Percentiles rank a stretch among this genome's conserved stretches.
Conservation (phyloP, 1,284 basidiomycete genomes). For the Ustilago curta region DNA sequence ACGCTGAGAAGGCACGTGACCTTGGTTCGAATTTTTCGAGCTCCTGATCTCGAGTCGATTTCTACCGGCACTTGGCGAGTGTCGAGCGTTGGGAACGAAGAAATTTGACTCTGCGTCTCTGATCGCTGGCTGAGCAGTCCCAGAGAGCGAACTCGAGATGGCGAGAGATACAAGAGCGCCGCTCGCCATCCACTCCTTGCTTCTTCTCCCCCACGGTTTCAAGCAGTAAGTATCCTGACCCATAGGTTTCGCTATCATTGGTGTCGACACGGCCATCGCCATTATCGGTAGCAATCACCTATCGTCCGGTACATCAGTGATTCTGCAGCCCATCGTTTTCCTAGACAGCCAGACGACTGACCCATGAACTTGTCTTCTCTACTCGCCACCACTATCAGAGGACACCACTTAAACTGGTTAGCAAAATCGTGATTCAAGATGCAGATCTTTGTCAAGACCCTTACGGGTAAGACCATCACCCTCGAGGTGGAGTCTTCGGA, state of each 20-base stretch:
- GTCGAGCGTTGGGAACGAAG: neutral
- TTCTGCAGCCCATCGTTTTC: neutral
- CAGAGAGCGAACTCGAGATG: neutral
- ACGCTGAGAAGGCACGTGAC: slow-evolving; percentile 20
- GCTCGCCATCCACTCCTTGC: slow-evolving; percentile 21
- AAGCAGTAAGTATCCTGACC: slow-evolving; percentile 49
- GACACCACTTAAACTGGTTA: slow-evolving; percentile 66
- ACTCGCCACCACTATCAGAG: slow-evolving; percentile 15
- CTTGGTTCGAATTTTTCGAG: slow-evolving; percentile 32
- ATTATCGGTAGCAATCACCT: neutral
- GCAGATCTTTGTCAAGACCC: slow-evolving; percentile 69
- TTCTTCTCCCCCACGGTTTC: slow-evolving; percentile 29
- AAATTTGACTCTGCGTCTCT: slow-evolving; percentile 29
- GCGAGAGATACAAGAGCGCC: neutral
- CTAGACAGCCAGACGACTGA: neutral
- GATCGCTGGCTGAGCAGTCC: neutral
- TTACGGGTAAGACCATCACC: slow-evolving; percentile 70
- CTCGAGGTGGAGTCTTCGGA: slow-evolving; percentile 70
- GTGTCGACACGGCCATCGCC: neutral
- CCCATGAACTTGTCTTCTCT: neutral
- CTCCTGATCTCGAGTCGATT: neutral
- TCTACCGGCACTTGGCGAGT: slow-evolving; percentile 14
- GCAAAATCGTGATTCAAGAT: slow-evolving; percentile 59
- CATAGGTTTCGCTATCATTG: slow-evolving; percentile 6
- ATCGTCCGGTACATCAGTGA: neutral